Evolutionary conservation across 768 basidiomycete species (phyloP), one percentile per base, ranked within the genome.

Genomic region (Gymnopilus dilepis): DNA sequence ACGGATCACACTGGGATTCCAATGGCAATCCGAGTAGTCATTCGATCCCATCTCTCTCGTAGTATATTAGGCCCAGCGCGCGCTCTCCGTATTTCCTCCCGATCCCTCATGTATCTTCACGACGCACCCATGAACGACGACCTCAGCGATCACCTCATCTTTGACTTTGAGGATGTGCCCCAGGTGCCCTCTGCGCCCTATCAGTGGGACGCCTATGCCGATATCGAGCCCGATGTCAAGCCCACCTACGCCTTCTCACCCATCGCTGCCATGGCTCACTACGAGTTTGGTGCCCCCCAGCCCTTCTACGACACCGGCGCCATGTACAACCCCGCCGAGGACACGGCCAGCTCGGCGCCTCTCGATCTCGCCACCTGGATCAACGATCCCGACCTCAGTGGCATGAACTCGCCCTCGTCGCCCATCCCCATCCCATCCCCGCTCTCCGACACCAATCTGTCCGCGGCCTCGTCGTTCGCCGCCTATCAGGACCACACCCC

Each of bases 351-450:
- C 61, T 78, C 80, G 54, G 74, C 82, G 55, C 75, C 78, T 12
- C 69, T 79, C 61, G 84, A 81, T 70, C 76, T 86, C 3, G 77
- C 83, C 0, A 78, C 82, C 63, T 91, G 90, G 90, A 79, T 91
- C 55, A 81, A 83, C 68, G 90, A 91, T 72, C 74, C 84, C 52
- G 85, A 87, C 52, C 66, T 78, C 55, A 64, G 22, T 19, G 33
- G 72, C 38, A 63, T 64, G 11, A 63, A 69, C 9, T 72, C 74
- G 31, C 74, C 82, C 7, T 82, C 87, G 2, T 85, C 87, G 0
- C 89, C 90, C 24, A 87, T 90, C 67, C 82, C 87, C 64, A 88
- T 88, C 55, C 86, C 85, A 31, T 77, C 82, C 4, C 74, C 47
- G 5, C 47, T 79, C 11, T 69, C 77, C 31, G 78, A 76, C 71